Percentiles rank a stretch among this genome's conserved stretches.
phyloP scores from a whole-genome alignment of 108 stramenopile species.

The Nitzschia sp. region DNA sequence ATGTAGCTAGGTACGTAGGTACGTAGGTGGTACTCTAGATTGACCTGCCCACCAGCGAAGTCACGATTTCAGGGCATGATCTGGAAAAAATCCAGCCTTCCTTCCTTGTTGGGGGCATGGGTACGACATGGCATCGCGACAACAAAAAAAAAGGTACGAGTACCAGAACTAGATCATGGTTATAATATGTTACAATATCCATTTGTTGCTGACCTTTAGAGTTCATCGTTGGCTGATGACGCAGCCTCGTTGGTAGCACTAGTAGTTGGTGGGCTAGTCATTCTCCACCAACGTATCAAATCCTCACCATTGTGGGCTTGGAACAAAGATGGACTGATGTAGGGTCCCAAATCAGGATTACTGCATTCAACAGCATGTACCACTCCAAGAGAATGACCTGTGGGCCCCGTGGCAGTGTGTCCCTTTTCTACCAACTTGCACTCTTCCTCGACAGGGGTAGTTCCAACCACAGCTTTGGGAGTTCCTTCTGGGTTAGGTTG shows the following conservation, averaged over 20 bases:
- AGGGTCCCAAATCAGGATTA: constrained; percentile 53
- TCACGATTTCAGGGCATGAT: too few relatives aligned
- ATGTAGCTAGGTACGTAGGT: too few relatives aligned
- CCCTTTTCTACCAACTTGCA: constrained; percentile 52
- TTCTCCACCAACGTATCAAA: constrained; percentile 62
- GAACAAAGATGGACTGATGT: constrained; percentile 56
- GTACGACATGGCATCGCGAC: too few relatives aligned
- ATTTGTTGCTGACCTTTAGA: too few relatives aligned
- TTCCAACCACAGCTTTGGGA: constrained; percentile 59
- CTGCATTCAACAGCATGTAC: constrained; percentile 68
- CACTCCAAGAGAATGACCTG: constrained; percentile 31
- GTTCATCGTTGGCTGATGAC: neutral
- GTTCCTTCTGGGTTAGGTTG: constrained; percentile 57
- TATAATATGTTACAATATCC: too few relatives aligned
- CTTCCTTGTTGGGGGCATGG: too few relatives aligned
- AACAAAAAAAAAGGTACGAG: too few relatives aligned
- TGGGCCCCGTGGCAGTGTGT: constrained; percentile 17
- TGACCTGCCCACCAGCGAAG: too few relatives aligned
- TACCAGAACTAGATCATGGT: too few relatives aligned
- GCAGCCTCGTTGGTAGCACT: neutral
- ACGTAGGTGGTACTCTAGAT: too few relatives aligned
- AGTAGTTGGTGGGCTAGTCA: constrained; percentile 36
- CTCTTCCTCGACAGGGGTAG: constrained; percentile 36
- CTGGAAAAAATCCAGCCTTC: too few relatives aligned
- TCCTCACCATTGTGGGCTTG: constrained; percentile 53